A percentile compares a stretch with the other conserved stretches of the same genome.
Conservation (phyloP, 257 asterid species). For the Solanum pennellii region DNA sequence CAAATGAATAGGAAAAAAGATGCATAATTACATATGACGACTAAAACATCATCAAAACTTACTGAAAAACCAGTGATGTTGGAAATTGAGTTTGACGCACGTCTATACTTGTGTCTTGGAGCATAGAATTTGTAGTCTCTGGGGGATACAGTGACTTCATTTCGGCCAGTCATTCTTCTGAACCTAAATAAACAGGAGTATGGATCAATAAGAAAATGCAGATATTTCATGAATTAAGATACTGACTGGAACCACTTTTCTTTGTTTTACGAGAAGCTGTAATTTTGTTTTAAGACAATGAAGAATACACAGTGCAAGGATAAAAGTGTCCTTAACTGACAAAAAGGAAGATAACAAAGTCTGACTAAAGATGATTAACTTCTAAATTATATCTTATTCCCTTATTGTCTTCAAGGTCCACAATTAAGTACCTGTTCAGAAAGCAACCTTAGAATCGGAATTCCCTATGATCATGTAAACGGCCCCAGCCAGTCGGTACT, state of each 20-base stretch:
- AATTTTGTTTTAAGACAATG: background rate
- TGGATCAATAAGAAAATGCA: background rate
- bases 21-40: background rate
- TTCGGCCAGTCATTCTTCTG: conserved; percentile 83
- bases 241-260: background rate
- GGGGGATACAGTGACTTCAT: conserved; percentile 67
- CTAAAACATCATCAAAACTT: conserved; percentile 15
- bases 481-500: background rate
- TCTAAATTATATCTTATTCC: background rate
- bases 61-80: conserved; percentile 68
- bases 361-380: background rate
- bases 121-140: conserved; percentile 95
- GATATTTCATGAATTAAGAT: background rate
- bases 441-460: background rate
- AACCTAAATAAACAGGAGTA: conserved; percentile 39
- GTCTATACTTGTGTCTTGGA: conserved; percentile 94
- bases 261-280: background rate
- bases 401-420: background rate
- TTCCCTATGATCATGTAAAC: background rate
- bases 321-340: background rate
- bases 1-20: conserved; percentile 3
- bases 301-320: background rate
- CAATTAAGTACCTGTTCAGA: background rate
- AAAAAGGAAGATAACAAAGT: background rate
- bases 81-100: conserved; percentile 62